Evolutionary conservation across 164 flowering plant species (phyloP).

Genomic region (Nymphaea thermarum): DNA sequence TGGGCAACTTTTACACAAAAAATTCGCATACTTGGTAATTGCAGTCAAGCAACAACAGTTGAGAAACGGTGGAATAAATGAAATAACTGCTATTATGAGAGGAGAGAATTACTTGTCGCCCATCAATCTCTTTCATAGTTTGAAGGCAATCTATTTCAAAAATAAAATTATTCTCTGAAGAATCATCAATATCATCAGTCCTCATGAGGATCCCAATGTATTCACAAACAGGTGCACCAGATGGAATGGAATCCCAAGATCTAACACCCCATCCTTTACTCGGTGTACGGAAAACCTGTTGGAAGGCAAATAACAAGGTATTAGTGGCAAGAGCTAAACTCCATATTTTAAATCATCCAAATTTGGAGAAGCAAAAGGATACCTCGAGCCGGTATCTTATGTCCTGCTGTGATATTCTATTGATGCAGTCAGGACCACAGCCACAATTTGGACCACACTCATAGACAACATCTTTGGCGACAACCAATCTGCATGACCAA

Average conservation of each 20-base stretch:
- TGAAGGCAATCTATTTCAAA: conserved; percentile 96
- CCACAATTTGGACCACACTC: conserved; percentile 96
- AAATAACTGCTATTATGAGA: neutral
- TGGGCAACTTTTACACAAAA: no score
- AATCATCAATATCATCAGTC: conserved; percentile 52
- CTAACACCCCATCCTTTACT: conserved; percentile 94
- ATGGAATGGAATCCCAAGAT: conserved; percentile 88
- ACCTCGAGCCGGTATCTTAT: conserved; percentile 74
- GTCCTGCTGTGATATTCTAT: conserved; percentile 64
- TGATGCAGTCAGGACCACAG: conserved; percentile 78
- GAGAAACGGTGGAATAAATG: neutral
- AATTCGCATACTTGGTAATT: no score
- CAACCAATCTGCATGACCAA: conserved; percentile 39
- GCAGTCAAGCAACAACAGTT: no score
- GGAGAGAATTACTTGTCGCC: conserved; percentile 61
- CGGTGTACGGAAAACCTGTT: conserved; percentile 85
- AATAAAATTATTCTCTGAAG: conserved; percentile 47
- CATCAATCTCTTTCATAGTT: conserved; percentile 83
- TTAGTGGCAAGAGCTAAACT: neutral
- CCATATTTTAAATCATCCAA: no score
- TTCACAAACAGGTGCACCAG: conserved; percentile 92
- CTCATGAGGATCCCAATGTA: conserved; percentile 62
- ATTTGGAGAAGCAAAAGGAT: neutral
- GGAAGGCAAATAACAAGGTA: neutral
- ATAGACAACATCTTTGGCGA: conserved; percentile 73